Conservation (phyloP, 2,329 filamentous ascomycete genomes). For the Fusarium bulbicola region DNA sequence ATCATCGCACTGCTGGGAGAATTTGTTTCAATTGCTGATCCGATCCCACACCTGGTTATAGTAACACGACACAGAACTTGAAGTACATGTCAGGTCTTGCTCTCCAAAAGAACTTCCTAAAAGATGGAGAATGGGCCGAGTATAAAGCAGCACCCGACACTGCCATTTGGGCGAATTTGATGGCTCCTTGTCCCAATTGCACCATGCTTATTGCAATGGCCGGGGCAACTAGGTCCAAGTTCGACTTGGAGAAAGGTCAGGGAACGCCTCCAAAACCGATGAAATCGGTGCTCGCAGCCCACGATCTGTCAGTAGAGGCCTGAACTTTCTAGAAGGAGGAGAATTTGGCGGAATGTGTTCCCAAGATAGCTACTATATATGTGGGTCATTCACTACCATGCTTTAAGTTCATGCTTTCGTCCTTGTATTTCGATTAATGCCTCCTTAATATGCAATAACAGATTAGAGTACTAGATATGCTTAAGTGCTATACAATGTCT, state of each 20-base stretch:
- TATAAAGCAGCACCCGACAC: not conserved
- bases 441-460: accelerated
- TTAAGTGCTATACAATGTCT: no score
- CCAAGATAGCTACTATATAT: not conserved
- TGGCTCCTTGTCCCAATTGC: not conserved
- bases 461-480: accelerated
- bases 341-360: accelerated
- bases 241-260: not conserved
- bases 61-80: not conserved
- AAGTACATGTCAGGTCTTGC: not conserved
- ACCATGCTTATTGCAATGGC: not conserved
- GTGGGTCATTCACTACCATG: not conserved
- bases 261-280: not conserved
- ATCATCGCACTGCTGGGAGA: not conserved
- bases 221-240: not conserved
- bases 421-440: accelerated
- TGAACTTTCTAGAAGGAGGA: not conserved
- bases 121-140: not conserved
- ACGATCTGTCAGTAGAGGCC: not conserved
- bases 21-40: not conserved
- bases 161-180: not conserved
- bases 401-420: not conserved
- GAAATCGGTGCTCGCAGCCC: not conserved
- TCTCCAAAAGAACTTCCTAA: not conserved
- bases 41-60: not conserved